Evolutionary conservation across 2,329 filamentous ascomycete species (phyloP).

Genomic region (Fusarium avenaceum): DNA sequence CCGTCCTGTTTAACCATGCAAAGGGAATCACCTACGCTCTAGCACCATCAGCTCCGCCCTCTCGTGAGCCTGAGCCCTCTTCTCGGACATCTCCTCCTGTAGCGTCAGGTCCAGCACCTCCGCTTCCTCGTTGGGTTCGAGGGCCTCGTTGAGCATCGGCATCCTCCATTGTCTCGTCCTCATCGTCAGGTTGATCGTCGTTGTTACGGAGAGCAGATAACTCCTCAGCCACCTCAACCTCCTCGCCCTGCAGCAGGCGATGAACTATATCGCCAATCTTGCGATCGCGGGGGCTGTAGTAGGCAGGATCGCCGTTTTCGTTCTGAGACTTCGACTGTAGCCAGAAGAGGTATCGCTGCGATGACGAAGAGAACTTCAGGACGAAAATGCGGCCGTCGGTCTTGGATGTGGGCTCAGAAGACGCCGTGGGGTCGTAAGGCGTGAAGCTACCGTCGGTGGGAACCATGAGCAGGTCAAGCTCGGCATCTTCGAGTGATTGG

Average conservation of each 20-base stretch:
- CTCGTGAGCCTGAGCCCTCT: conserved; percentile 88
- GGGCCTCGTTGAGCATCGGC: conserved; percentile 74
- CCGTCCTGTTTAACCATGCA: conserved; percentile 48
- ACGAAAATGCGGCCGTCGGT: conserved; percentile 92
- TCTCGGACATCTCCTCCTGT: conserved; percentile 92
- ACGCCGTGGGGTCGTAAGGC: conserved; percentile 76
- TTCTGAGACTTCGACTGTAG: conserved; percentile 90
- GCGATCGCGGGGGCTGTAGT: conserved; percentile 86
- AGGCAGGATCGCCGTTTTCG: conserved; percentile 75
- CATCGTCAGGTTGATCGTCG: conserved; percentile 66
- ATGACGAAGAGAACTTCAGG: conserved; percentile 93
- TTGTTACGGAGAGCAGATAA: conserved; percentile 73
- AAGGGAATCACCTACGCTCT: conserved; percentile 90
- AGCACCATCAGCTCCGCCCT: conserved; percentile 95
- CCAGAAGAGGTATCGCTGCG: conserved; percentile 94
- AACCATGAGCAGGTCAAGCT: conserved; percentile 93
- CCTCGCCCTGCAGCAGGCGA: conserved; percentile 86
- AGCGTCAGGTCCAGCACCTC: conserved; percentile 86
- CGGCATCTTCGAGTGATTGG: conserved; percentile 77
- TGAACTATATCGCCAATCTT: conserved; percentile 92
- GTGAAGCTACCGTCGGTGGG: conserved; percentile 89
- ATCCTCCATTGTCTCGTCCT: conserved; percentile 68
- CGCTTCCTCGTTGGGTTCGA: conserved; percentile 71
- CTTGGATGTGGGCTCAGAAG: conserved; percentile 70
- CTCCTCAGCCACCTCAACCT: conserved; percentile 82